Conservation (phyloP, 2,329 filamentous ascomycete species). For the Plectosphaerella sp. region DNA sequence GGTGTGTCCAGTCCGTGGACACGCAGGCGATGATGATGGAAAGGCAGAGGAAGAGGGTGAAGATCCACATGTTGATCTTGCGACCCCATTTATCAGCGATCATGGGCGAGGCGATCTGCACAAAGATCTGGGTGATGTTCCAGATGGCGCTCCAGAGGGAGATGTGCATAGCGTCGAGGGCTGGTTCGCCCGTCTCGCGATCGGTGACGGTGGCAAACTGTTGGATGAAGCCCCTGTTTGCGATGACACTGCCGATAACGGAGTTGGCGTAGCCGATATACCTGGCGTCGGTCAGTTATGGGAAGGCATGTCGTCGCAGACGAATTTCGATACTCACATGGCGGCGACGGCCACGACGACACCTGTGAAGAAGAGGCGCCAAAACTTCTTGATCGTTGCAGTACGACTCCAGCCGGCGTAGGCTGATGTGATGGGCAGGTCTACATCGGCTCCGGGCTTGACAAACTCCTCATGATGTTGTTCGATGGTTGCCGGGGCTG, state of each 20-base stretch:
- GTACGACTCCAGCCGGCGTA: neutral
- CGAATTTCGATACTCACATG: neutral
- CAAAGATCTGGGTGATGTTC: neutral
- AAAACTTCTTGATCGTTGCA: constrained; percentile 1
- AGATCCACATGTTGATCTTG: neutral
- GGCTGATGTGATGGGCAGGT: neutral
- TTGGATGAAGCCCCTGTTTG: constrained; percentile 2
- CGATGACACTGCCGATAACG: neutral
- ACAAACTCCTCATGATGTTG: neutral
- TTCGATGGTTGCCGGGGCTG: neutral
- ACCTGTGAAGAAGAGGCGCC: constrained; percentile 2
- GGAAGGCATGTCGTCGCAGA: neutral
- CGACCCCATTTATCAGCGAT: neutral
- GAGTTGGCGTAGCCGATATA: constrained; percentile 1
- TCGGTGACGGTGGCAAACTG: constrained; percentile 2
- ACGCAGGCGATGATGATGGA: neutral
- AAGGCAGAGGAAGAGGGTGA: neutral
- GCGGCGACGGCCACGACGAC: neutral
- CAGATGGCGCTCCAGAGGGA: constrained; percentile 1
- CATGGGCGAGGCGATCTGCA: neutral
- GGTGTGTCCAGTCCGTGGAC: neutral
- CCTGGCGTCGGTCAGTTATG: neutral
- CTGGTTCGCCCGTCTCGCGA: constrained; percentile 1
- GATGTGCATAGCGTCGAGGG: neutral
- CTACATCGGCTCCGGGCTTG: neutral